A percentile compares a stretch with the other conserved stretches of the same genome.
Conservation (phyloP, 139 green algal species). For the Picochlorum sp. region DNA sequence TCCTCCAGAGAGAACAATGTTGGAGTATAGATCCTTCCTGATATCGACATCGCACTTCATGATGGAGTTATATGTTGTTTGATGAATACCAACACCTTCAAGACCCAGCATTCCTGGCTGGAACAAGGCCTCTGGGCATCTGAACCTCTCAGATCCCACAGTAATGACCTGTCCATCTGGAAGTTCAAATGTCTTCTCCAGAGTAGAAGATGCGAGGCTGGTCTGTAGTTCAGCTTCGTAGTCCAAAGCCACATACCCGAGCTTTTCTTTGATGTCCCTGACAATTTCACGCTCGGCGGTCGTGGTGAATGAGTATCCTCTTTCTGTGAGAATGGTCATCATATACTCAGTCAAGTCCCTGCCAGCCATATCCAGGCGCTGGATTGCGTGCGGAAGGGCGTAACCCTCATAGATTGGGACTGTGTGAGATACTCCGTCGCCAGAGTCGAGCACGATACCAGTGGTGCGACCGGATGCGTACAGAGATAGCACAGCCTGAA, state of each 20-base stretch:
- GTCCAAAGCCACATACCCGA: constrained; percentile 96
- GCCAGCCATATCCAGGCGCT: constrained; percentile 88
- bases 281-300: constrained; percentile 97
- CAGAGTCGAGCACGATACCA: constrained; percentile 95
- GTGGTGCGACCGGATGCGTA: constrained; percentile 96
- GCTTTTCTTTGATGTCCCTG: constrained; percentile 99
- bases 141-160: constrained; percentile 91
- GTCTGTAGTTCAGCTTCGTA: constrained; percentile 90
- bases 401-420: constrained; percentile 98
- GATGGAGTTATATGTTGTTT: constrained; percentile 97
- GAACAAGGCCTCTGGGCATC: constrained; percentile 96
- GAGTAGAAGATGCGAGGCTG: constrained; percentile 47
- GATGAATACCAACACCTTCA: constrained; percentile 85
- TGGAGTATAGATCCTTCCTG: constrained; percentile 92
- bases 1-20: constrained; percentile 82
- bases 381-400: constrained; percentile 92
- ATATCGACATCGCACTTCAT: constrained; percentile 99
- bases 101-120: constrained; percentile 82
- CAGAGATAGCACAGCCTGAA: constrained; percentile 96
- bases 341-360: constrained; percentile 95
- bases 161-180: constrained; percentile 91
- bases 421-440: constrained; percentile 94
- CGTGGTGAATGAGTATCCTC: constrained; percentile 97
- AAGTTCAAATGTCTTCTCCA: constrained; percentile 94
- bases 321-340: constrained; percentile 85